These are phyloP conservation scores for Talinum fruticosum DNA, from an alignment of 148 eudicot species.

Conservation along the genomic window DNA sequence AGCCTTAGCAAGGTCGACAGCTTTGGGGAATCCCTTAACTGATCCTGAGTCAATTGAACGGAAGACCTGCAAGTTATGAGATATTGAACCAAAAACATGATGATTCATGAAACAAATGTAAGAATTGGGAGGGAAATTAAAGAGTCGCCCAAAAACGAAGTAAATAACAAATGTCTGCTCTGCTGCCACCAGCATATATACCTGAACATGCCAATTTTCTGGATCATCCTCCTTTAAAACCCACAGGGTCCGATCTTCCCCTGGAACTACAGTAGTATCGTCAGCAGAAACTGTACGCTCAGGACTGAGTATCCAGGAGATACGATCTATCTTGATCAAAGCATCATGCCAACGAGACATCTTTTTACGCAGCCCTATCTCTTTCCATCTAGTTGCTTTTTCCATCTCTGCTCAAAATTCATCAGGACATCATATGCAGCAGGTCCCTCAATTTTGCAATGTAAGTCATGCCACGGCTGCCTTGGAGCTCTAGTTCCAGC, in stretches of 20 bases:
- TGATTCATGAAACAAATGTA: not conserved
- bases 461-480: conserved; percentile 98
- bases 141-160: not conserved
- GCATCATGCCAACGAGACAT: conserved; percentile 77
- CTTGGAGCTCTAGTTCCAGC: conserved; percentile 92
- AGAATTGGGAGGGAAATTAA: not conserved
- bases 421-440: conserved; percentile 96
- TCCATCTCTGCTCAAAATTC: conserved; percentile 98
- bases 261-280: conserved; percentile 39
- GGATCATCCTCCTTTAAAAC: conserved; percentile 59
- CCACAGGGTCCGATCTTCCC: conserved; percentile 65
- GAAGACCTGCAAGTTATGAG: conserved; percentile 50
- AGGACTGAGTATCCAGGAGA: conserved; percentile 98
- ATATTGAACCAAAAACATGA: not conserved
- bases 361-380: conserved; percentile 70
- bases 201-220: conserved; percentile 98
- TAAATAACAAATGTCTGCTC: not conserved
- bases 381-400: conserved; percentile 78
- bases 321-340: conserved; percentile 83
- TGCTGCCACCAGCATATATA: conserved; percentile 7
- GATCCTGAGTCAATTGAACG: conserved; percentile 98
- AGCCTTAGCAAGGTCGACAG: conserved; percentile 46
- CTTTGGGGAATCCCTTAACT: conserved; percentile 80
- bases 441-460: conserved; percentile 86
- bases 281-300: conserved; percentile 30